A percentile compares a stretch with the other conserved stretches of the same genome.
phyloP scores from a whole-genome alignment of 139 green algal genomes.

The Chlorella sp. region DNA sequence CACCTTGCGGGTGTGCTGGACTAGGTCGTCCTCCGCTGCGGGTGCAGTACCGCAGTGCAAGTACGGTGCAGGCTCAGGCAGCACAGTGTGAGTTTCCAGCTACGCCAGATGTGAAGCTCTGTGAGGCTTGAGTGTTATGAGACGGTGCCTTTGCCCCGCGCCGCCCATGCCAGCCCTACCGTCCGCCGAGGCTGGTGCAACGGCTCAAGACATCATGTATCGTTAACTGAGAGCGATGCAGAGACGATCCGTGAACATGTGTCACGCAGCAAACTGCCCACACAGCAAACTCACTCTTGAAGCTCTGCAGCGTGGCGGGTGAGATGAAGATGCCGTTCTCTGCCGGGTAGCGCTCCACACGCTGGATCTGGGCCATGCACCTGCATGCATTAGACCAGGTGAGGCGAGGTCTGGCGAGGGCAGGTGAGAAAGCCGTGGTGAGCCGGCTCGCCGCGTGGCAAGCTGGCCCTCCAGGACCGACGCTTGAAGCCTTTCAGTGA shows the following conservation, averaged over 20 bases:
- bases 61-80: background rate
- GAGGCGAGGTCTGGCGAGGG: too few relatives aligned
- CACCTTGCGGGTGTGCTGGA: constrained; percentile 39
- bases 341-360: constrained; percentile 46
- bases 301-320: constrained; percentile 55
- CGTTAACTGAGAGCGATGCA: background rate
- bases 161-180: background rate
- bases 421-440: too few relatives aligned
- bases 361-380: constrained; percentile 44
- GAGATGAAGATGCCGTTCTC: constrained; percentile 60
- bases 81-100: background rate
- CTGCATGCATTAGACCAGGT: constrained; percentile 34
- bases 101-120: background rate
- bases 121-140: background rate
- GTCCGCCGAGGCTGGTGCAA: background rate
- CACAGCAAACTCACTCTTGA: constrained; percentile 42
- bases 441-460: too few relatives aligned
- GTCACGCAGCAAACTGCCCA: background rate
- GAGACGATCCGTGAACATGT: background rate
- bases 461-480: too few relatives aligned
- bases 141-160: too few relatives aligned
- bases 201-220: background rate
- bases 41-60: too few relatives aligned
- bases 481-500: too few relatives aligned
- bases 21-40: constrained; percentile 53